phyloP scores from a whole-genome alignment of 805 yeast genomes.

The Monosporozyma siamensis region DNA sequence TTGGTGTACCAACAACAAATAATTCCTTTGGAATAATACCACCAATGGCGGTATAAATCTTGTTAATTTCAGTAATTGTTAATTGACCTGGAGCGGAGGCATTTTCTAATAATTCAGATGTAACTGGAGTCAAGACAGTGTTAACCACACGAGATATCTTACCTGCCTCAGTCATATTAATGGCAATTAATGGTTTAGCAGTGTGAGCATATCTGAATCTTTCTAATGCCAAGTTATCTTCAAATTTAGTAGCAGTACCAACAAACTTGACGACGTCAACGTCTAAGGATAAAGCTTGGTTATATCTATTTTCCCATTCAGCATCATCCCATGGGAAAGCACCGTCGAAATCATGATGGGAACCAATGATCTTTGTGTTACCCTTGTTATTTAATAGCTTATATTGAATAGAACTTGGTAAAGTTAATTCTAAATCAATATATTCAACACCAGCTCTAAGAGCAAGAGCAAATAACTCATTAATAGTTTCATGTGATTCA shows the following conservation, averaged over 20 bases:
- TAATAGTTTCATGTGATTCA: constrained; percentile 38
- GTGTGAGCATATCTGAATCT: constrained; percentile 51
- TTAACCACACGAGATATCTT: constrained; percentile 74
- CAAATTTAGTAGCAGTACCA: constrained; percentile 55
- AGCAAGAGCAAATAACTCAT: constrained; percentile 48
- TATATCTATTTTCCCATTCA: constrained; percentile 68
- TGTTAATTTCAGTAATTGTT: constrained; percentile 55
- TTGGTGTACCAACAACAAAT: constrained; percentile 73
- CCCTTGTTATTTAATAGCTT: constrained; percentile 44
- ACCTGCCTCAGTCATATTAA: constrained; percentile 72
- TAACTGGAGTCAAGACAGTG: constrained; percentile 70
- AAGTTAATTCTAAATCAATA: constrained; percentile 69
- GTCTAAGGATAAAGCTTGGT: constrained; percentile 52
- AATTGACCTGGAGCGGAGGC: constrained; percentile 79
- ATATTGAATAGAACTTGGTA: constrained; percentile 47
- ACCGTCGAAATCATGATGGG: constrained; percentile 70
- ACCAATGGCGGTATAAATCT: constrained; percentile 50
- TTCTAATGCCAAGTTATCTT: constrained; percentile 67
- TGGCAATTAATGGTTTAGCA: constrained; percentile 60
- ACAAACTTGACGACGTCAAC: constrained; percentile 78
- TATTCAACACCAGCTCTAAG: constrained; percentile 71
- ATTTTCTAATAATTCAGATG: constrained; percentile 56
- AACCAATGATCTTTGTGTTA: constrained; percentile 66
- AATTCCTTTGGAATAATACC: constrained; percentile 49
- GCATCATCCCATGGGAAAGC: constrained; percentile 51